Base-by-base conservation (phyloP, 352 stramenopile species). In the Phytophthora europaea region DNA sequence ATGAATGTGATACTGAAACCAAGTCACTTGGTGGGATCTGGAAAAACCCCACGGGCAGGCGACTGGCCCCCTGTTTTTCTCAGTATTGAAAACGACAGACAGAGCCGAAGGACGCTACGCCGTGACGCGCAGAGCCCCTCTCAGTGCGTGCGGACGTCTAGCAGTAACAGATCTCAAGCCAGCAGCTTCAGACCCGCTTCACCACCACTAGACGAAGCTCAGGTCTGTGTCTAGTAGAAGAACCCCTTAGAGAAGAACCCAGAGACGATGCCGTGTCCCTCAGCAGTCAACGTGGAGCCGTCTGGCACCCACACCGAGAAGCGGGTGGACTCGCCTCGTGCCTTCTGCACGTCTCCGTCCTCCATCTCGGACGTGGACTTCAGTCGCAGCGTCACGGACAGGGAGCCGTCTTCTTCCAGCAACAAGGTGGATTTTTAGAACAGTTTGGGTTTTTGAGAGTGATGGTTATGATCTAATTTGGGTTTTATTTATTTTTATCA, bases 281-380 rank as follows among this genome's bases (percentile, higher is more conserved):
- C 61, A 69, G 47, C 51, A 65, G 57, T 60, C 51, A 64, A 36
- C 53, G 15, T 74, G 13, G 33, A 65, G 10, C 23, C 58, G 1
- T 40, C 43, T 8, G 23, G 18, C 16, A 9, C 47, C 18, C 75
- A 76, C 48, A 62, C 80, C 26, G 64, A 82, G 16, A 64, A 77
- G 47, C 64, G 65, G 18, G 54, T 90, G 61, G 66, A 86, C 53
- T 74, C 75, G n/a, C 72, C 82, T 6, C 69, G 65, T n/a, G 40
- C 61, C 4, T 79, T 72, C 58, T 92, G 81, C 67, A 72, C 78
- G 58, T 93, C 85, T 16, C 87, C 87, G 6, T 94, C 85, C 23
- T 89, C 85, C 22, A 90, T 93, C 53, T 85, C 79, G 4, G 83
- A 92, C 31, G 73, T 92, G 61, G 82, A 85, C 63, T 75, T 80